phyloP scores from a whole-genome alignment of 2,329 filamentous ascomycete species.

The Talaromyces sp. region DNA sequence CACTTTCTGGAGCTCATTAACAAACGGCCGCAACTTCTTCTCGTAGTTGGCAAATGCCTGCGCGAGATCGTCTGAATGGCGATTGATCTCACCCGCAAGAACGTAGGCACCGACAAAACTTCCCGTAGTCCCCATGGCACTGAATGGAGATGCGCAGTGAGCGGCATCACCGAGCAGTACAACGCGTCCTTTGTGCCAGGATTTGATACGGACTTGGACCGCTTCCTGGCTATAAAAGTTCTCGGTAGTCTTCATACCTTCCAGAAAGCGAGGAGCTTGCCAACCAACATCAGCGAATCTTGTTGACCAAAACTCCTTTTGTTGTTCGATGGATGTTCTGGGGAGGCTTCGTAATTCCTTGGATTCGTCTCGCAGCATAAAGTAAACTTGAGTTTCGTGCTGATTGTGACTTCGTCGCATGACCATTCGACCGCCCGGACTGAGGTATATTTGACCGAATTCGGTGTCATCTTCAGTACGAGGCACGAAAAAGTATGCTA shows the following conservation, averaged over 20 bases:
- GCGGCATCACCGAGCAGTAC: constrained; percentile 44
- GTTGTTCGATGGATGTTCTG: constrained; percentile 18
- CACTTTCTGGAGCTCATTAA: constrained; percentile 2
- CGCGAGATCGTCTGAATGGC: constrained; percentile 23
- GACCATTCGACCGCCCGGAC: constrained; percentile 25
- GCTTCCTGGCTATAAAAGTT: constrained; percentile 47
- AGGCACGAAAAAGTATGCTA: constrained; percentile 31
- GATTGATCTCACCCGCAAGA: constrained; percentile 50
- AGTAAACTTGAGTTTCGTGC: constrained; percentile 23
- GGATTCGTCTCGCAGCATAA: constrained; percentile 20
- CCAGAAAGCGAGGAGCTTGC: constrained; percentile 34
- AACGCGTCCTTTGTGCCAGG: constrained; percentile 32
- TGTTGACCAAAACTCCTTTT: constrained; percentile 29
- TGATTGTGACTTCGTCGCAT: constrained; percentile 24
- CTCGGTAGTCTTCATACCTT: constrained; percentile 37
- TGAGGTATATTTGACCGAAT: constrained; percentile 12
- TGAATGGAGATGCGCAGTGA: constrained; percentile 34
- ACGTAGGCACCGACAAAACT: constrained; percentile 50
- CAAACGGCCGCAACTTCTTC: background rate
- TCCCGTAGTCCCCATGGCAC: constrained; percentile 35
- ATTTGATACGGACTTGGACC: constrained; percentile 33
- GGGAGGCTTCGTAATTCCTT: background rate
- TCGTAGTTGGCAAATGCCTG: constrained; percentile 17
- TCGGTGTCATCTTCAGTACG: constrained; percentile 17
- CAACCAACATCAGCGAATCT: constrained; percentile 39